These are phyloP conservation scores for Phanerochaete carnosa DNA, from an alignment of 768 basidiomycete species.

Conservation along the genomic window DNA sequence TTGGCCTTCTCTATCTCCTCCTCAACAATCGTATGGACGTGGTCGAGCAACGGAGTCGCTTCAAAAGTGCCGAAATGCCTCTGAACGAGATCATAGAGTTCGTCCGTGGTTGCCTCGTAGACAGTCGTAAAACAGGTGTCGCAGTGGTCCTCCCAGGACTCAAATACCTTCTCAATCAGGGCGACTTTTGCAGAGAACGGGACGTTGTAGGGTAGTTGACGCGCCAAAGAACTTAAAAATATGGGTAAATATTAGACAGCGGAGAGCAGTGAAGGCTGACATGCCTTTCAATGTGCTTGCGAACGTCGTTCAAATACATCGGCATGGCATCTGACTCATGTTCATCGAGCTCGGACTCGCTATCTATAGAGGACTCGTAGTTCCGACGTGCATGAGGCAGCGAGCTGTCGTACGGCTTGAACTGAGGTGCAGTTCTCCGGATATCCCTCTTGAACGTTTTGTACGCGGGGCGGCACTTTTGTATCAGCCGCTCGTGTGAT, in stretches of 20 bases:
- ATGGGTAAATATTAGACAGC: neutral
- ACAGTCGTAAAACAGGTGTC: conserved; percentile 39
- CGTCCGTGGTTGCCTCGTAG: conserved; percentile 31
- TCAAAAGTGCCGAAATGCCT: conserved; percentile 48
- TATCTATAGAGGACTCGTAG: neutral
- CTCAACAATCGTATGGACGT: conserved; percentile 43
- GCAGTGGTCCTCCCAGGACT: conserved; percentile 46
- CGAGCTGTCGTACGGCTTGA: conserved; percentile 41
- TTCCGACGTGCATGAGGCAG: conserved; percentile 15
- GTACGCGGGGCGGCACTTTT: conserved; percentile 48
- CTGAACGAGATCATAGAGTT: conserved; percentile 39
- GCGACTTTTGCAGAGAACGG: conserved; percentile 54
- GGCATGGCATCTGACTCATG: neutral
- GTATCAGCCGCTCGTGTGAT: conserved; percentile 45
- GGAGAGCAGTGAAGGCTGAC: conserved; percentile 13
- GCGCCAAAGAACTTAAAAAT: conserved; percentile 51
- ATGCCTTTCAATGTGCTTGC: conserved; percentile 41
- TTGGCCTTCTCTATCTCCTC: conserved; percentile 45
- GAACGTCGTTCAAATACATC: conserved; percentile 50
- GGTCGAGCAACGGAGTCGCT: conserved; percentile 46
- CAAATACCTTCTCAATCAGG: conserved; percentile 42
- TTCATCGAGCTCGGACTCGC: neutral
- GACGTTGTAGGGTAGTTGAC: conserved; percentile 63
- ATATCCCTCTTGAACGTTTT: conserved; percentile 44
- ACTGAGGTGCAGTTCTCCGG: conserved; percentile 48